A percentile compares a stretch with the other conserved stretches of the same genome.
Evolutionary conservation across 768 basidiomycete genomes (phyloP).

Genomic region (Russula lepida): DNA sequence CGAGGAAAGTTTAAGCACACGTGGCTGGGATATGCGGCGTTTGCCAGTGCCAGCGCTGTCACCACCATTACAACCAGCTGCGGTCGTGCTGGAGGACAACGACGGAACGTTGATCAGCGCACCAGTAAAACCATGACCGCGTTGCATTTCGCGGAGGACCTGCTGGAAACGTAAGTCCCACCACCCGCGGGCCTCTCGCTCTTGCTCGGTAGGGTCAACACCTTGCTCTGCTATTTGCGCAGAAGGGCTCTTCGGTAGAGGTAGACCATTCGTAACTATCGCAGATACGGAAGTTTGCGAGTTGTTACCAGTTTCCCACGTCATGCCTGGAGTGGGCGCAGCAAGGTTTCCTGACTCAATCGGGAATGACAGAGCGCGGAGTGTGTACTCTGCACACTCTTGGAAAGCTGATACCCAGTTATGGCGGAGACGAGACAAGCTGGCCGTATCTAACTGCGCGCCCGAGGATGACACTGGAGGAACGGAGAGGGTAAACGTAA

Average conservation of each 20-base stretch:
- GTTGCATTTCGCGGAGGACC: slow-evolving; percentile 47
- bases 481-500: slow-evolving; percentile 31
- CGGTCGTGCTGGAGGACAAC: not conserved
- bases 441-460: slow-evolving; percentile 28
- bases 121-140: slow-evolving; percentile 18
- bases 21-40: slow-evolving; percentile 5
- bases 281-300: slow-evolving; percentile 32
- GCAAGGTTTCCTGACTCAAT: slow-evolving; percentile 27
- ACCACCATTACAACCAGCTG: not conserved
- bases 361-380: slow-evolving; percentile 36
- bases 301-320: slow-evolving; percentile 24
- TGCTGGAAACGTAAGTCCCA: slow-evolving; percentile 63
- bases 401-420: slow-evolving; percentile 49
- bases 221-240: slow-evolving; percentile 37
- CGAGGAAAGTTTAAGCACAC: slow-evolving; percentile 17
- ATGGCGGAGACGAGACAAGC: slow-evolving; percentile 23
- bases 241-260: slow-evolving; percentile 69
- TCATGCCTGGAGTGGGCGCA: slow-evolving; percentile 25
- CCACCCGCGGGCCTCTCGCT: slow-evolving; percentile 66
- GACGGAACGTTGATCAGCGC: not conserved
- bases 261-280: slow-evolving; percentile 39
- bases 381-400: slow-evolving; percentile 42
- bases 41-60: not conserved
- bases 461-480: slow-evolving; percentile 23
- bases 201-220: slow-evolving; percentile 32